phyloP scores from a whole-genome alignment of 352 stramenopile species.

The Saprolegnia parasitica region DNA sequence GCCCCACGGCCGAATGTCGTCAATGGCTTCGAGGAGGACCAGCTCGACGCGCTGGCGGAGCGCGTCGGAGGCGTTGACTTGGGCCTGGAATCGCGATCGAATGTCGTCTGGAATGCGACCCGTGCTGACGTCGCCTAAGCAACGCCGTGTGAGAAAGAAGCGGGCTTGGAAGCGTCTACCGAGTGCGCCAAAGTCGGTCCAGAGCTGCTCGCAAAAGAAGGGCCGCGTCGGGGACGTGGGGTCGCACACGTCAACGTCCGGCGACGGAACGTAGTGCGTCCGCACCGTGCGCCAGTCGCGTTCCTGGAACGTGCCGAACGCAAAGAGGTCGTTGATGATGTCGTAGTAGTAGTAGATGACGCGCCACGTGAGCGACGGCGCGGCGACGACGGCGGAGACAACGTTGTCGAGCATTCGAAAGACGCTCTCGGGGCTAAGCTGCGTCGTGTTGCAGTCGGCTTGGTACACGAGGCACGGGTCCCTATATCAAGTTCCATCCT shows the following conservation, averaged over 20 bases:
- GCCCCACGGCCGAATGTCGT: constrained; percentile 4
- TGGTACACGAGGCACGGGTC: not conserved
- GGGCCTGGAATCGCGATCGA: not conserved
- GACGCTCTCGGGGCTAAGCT: not conserved
- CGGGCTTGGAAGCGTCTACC: not conserved
- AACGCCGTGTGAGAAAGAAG: too few species aligned
- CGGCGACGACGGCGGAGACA: not conserved
- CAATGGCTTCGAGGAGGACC: not conserved
- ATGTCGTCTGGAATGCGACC: not conserved
- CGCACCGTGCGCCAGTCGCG: constrained; percentile 7
- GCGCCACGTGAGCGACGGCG: not conserved
- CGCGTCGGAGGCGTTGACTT: not conserved
- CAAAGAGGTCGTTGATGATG: constrained; percentile 17
- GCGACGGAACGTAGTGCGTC: not conserved
- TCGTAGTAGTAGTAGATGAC: constrained; percentile 14
- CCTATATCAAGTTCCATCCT: too few species aligned
- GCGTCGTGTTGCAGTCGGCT: not conserved
- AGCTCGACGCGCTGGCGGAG: not conserved
- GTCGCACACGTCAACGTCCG: not conserved
- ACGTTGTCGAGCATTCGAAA: constrained; percentile 7
- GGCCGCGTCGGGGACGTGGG: not conserved
- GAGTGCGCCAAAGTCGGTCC: constrained; percentile 9
- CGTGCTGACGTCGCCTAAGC: not conserved
- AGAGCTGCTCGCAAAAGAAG: constrained; percentile 13
- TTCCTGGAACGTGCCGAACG: constrained; percentile 1